Conservation (phyloP, 345 rosid genomes). For the Barbarea vulgaris region DNA sequence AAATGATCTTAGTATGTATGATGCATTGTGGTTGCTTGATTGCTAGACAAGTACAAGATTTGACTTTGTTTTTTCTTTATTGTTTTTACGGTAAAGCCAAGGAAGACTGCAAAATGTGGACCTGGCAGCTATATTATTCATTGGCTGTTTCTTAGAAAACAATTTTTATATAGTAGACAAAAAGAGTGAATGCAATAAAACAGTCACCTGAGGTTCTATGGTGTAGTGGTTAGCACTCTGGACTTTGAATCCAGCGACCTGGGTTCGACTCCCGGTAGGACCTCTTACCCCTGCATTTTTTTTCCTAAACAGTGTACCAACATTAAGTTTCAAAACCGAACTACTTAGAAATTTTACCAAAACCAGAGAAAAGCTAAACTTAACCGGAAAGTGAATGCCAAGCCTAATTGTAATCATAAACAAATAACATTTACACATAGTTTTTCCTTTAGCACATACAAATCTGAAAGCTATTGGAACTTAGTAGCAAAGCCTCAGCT, state of each 20-base stretch:
- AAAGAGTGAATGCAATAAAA: not conserved
- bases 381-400: no score
- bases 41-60: not conserved
- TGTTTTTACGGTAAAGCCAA: not conserved
- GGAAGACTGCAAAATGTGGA: not conserved
- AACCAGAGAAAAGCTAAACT: no score
- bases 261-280: constrained; percentile 98
- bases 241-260: constrained; percentile 99
- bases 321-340: no score
- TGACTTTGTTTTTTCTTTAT: not conserved
- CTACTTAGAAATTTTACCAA: no score
- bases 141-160: constrained; percentile 3
- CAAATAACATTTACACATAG: no score
- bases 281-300: constrained; percentile 31
- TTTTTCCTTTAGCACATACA: no score
- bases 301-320: not conserved
- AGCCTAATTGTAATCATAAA: no score
- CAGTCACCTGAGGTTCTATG: constrained; percentile 41
- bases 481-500: no score
- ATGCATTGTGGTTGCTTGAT: not conserved
- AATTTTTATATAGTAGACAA: not conserved
- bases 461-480: no score
- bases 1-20: not conserved
- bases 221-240: constrained; percentile 99
- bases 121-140: not conserved